Evolutionary conservation across 2,329 filamentous ascomycete species (phyloP).

Genomic region (Aspergillus luchuensis): DNA sequence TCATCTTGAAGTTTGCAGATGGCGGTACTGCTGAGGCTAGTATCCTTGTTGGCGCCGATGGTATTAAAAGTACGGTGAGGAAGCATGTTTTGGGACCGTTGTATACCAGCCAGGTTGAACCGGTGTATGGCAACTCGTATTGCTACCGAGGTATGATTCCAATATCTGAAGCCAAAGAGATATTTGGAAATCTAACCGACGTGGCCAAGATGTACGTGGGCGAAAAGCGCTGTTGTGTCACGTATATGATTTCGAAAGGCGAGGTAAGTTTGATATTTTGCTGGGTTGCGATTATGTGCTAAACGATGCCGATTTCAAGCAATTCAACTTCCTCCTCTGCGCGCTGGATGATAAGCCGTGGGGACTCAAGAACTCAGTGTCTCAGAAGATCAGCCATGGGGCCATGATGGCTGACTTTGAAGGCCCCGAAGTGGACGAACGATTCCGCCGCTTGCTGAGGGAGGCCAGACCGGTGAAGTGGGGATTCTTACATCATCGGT

Average conservation of each 20-base stretch:
- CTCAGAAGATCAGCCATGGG: background rate
- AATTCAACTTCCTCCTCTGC: background rate
- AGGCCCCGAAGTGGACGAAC: background rate
- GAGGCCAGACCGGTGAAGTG: background rate
- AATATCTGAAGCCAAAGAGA: slow-evolving; percentile 23
- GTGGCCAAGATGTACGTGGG: slow-evolving; percentile 22
- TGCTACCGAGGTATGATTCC: slow-evolving; percentile 34
- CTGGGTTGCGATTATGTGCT: background rate
- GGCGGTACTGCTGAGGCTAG: slow-evolving; percentile 31
- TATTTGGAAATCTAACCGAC: slow-evolving; percentile 19
- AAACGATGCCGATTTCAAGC: background rate
- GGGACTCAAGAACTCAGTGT: background rate
- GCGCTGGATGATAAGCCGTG: background rate
- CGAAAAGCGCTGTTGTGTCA: slow-evolving; percentile 12
- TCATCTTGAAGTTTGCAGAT: slow-evolving; percentile 31
- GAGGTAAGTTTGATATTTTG: slow-evolving; percentile 6
- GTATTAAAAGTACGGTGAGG: slow-evolving; percentile 34
- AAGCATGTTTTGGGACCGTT: slow-evolving; percentile 25
- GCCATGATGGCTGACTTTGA: background rate
- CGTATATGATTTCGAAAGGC: slow-evolving; percentile 18
- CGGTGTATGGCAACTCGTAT: slow-evolving; percentile 35
- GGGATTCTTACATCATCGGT: background rate
- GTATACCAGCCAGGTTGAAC: slow-evolving; percentile 10
- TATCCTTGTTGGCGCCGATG: slow-evolving; percentile 40
- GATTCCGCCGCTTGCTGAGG: background rate